Evolutionary conservation across 306 rosid species (phyloP).

Genomic region (Fragaria iinumae): DNA sequence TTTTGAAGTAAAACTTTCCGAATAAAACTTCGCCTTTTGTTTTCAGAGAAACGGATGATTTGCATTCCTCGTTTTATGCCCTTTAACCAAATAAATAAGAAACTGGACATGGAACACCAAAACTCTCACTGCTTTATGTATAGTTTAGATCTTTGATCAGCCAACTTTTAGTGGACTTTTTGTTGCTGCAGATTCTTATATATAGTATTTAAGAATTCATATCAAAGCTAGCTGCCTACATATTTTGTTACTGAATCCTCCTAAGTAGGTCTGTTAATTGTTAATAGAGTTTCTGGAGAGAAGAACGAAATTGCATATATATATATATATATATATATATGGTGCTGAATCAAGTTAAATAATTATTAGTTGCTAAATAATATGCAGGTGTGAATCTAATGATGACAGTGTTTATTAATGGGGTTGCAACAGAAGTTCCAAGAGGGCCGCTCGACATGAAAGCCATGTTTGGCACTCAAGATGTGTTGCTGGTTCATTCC

Average conservation of each 20-base stretch:
- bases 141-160: not conserved
- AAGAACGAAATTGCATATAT: not conserved
- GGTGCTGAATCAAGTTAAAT: not conserved
- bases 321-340: no score
- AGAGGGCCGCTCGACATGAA: slow-evolving; percentile 65
- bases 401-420: slow-evolving; percentile 80
- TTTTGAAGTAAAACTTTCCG: slow-evolving; percentile 1
- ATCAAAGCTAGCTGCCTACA: not conserved
- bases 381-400: slow-evolving; percentile 35
- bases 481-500: slow-evolving; percentile 65
- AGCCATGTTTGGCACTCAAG: slow-evolving; percentile 58
- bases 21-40: not conserved
- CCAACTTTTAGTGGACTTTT: not conserved
- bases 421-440: slow-evolving; percentile 67
- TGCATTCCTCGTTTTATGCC: not conserved
- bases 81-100: not conserved
- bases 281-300: not conserved
- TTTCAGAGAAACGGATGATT: not conserved
- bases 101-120: not conserved
- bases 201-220: not conserved
- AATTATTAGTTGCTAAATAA: not conserved
- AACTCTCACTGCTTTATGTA: not conserved
- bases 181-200: not conserved
- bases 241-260: not conserved
- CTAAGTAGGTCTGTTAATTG: not conserved